Evolutionary conservation across 2,329 filamentous ascomycete genomes (phyloP).

Genomic region (Fusarium solani-melongenae): DNA sequence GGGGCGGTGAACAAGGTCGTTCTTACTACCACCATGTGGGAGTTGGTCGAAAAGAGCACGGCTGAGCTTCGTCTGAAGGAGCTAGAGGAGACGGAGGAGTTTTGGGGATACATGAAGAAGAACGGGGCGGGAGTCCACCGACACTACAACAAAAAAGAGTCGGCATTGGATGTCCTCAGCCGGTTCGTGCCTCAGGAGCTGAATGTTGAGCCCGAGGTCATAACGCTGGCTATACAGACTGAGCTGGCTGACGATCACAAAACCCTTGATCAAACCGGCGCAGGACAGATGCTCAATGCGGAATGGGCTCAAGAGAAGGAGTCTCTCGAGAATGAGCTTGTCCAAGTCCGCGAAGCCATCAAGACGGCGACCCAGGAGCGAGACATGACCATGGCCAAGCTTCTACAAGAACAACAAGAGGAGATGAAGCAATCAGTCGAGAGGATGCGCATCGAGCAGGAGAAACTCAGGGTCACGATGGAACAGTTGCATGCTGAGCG

Average conservation of each 20-base stretch:
- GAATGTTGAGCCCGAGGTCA: neutral
- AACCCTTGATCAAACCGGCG: neutral
- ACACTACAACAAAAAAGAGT: neutral
- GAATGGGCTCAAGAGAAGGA: neutral
- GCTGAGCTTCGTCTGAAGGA: neutral
- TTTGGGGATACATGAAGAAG: conserved; percentile 7
- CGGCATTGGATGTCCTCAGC: neutral
- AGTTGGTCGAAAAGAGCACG: neutral
- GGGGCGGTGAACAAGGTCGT: conserved; percentile 2
- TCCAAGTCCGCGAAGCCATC: neutral
- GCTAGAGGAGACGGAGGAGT: neutral
- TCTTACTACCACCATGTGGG: conserved; percentile 10
- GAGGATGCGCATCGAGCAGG: neutral
- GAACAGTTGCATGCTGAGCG: neutral
- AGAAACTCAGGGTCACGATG: neutral
- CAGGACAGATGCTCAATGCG: neutral
- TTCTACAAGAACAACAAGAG: neutral
- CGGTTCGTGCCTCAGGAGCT: neutral
- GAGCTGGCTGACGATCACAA: neutral
- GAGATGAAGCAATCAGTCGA: neutral
- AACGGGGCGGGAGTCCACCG: neutral
- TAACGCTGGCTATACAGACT: neutral
- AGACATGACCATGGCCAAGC: neutral
- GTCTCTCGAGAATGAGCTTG: neutral
- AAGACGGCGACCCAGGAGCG: neutral